Conservation (phyloP, 2,329 filamentous ascomycete genomes). For the Sclerotinia spermophila region DNA sequence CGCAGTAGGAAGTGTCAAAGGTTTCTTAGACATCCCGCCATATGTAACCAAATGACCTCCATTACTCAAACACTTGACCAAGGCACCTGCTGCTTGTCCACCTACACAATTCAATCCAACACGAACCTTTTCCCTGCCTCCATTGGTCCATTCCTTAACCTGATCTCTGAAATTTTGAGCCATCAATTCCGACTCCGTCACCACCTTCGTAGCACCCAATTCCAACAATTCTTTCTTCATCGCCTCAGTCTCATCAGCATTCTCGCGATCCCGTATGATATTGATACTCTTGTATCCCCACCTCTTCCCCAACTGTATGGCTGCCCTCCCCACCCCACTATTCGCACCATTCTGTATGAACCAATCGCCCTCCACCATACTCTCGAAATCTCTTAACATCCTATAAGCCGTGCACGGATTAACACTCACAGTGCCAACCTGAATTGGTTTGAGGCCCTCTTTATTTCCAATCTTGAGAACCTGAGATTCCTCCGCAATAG, state of each 20-base stretch:
- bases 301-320: conserved; percentile 78
- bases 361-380: conserved; percentile 74
- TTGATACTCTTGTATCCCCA: conserved; percentile 94
- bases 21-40: conserved; percentile 90
- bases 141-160: conserved; percentile 60
- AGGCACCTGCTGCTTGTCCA: conserved; percentile 73
- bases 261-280: conserved; percentile 71
- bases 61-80: conserved; percentile 70
- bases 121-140: conserved; percentile 66
- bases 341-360: conserved; percentile 98
- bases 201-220: conserved; percentile 52
- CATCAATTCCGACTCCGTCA: conserved; percentile 49
- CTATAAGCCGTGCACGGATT: conserved; percentile 95
- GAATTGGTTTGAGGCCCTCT: conserved; percentile 66
- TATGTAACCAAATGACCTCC: conserved; percentile 84
- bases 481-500: conserved; percentile 57
- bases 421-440: conserved; percentile 83
- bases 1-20: conserved; percentile 74
- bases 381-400: conserved; percentile 78
- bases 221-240: conserved; percentile 57
- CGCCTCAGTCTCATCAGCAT: conserved; percentile 59
- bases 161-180: conserved; percentile 45
- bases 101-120: conserved; percentile 93
- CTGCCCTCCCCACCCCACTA: conserved; percentile 83
- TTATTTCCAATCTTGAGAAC: conserved; percentile 69